These are phyloP conservation scores for Fonsecaea nubica DNA, from an alignment of 2,329 filamentous ascomycete species.

Conservation along the genomic window DNA sequence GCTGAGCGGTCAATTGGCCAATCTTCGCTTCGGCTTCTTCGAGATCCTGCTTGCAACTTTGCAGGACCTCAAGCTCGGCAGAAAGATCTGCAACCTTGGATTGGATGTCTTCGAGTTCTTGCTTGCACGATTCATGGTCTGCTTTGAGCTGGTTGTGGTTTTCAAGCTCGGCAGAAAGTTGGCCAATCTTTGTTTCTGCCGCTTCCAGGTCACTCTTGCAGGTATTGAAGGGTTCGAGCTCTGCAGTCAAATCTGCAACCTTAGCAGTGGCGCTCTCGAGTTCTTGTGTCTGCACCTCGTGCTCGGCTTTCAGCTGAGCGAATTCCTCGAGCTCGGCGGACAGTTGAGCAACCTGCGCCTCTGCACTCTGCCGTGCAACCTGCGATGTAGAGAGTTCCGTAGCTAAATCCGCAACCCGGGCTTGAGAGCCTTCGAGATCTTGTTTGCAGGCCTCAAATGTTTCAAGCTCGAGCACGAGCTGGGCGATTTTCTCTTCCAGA, in stretches of 20 bases:
- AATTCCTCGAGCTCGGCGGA: slow-evolving; percentile 19
- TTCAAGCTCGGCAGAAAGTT: slow-evolving; percentile 5
- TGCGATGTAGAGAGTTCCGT: slow-evolving; percentile 18
- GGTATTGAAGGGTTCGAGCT: neutral
- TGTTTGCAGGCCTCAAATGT: slow-evolving; percentile 21
- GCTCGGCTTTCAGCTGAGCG: slow-evolving; percentile 21
- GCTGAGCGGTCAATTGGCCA: slow-evolving; percentile 2
- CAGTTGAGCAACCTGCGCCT: slow-evolving; percentile 27
- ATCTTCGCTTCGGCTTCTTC: slow-evolving; percentile 4
- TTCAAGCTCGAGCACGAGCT: slow-evolving; percentile 29
- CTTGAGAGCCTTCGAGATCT: slow-evolving; percentile 26
- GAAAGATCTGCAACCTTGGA: slow-evolving; percentile 3
- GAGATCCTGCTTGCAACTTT: neutral
- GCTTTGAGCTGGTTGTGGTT: slow-evolving; percentile 12
- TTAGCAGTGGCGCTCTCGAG: slow-evolving; percentile 13
- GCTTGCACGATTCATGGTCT: neutral
- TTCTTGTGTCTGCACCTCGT: slow-evolving; percentile 16
- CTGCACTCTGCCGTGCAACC: slow-evolving; percentile 14
- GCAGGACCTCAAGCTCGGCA: neutral
- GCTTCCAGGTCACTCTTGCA: slow-evolving; percentile 17
- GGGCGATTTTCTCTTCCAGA: slow-evolving; percentile 26
- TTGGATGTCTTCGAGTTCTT: slow-evolving; percentile 8
- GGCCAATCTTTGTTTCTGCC: slow-evolving; percentile 5
- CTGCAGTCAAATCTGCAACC: slow-evolving; percentile 12
- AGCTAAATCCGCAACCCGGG: slow-evolving; percentile 24